These are phyloP conservation scores for Elasticomyces elasticus DNA, from an alignment of 495 filamentous ascomycete species.

Conservation along the genomic window DNA sequence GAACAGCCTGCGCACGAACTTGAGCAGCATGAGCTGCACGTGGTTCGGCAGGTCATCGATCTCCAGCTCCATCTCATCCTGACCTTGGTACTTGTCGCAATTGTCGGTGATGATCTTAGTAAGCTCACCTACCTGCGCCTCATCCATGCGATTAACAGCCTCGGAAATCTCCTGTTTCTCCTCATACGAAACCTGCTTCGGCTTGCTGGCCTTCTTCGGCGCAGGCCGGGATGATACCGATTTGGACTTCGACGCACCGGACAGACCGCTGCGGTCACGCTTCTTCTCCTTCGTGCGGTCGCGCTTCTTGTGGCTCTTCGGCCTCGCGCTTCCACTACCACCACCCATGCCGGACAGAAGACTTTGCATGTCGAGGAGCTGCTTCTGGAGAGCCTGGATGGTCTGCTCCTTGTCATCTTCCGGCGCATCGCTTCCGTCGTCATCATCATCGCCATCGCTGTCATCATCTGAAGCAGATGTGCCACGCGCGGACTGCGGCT, in stretches of 20 bases:
- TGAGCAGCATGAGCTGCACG: conserved; percentile 64
- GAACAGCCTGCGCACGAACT: conserved; percentile 54
- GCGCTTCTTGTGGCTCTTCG: conserved; percentile 37
- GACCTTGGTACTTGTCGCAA: conserved; percentile 65
- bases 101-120: conserved; percentile 87
- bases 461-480: conserved; percentile 42
- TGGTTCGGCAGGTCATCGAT: conserved; percentile 73
- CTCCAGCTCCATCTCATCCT: conserved; percentile 82
- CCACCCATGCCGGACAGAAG: conserved; percentile 21
- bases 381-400: conserved; percentile 53
- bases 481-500: conserved; percentile 44
- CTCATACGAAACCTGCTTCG: conserved; percentile 45
- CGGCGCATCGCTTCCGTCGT: conserved; percentile 56
- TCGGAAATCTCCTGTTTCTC: conserved; percentile 83
- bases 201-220: conserved; percentile 17
- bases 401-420: conserved; percentile 46
- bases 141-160: conserved; percentile 63
- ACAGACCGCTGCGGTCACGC: conserved; percentile 33
- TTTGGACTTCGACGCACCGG: conserved; percentile 1
- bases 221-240: conserved; percentile 14
- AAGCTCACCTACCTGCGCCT: conserved; percentile 61
- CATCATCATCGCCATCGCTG: conserved; percentile 55
- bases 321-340: conserved; percentile 36
- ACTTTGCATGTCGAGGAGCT: conserved; percentile 48
- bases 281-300: conserved; percentile 44